Conservation (phyloP, 371 early-diverging fungal species). For the Blakeslea trispora region DNA sequence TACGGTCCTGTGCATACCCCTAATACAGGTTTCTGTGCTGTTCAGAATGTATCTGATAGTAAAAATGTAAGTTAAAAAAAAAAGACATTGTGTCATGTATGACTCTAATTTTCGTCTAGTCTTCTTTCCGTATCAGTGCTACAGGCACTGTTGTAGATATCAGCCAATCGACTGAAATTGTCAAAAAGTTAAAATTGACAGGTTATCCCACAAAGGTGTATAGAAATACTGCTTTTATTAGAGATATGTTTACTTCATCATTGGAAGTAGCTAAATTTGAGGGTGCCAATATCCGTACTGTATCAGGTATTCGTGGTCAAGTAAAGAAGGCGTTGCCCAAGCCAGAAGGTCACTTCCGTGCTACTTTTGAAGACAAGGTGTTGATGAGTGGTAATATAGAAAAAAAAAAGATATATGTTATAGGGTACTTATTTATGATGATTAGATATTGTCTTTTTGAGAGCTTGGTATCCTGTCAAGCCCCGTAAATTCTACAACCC, state of each 20-base stretch:
- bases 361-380: constrained; percentile 99
- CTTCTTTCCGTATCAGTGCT: constrained; percentile 92
- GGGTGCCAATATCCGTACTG: constrained; percentile 95
- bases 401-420: too few relatives aligned
- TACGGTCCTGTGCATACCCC: constrained; percentile 93
- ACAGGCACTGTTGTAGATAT: constrained; percentile 95
- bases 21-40: constrained; percentile 95
- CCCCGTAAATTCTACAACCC: constrained; percentile 95
- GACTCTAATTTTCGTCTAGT: constrained; percentile 19
- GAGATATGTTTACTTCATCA: constrained; percentile 97
- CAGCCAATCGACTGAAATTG: constrained; percentile 86
- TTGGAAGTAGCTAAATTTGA: constrained; percentile 99
- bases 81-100: neutral
- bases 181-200: constrained; percentile 98
- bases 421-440: neutral
- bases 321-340: constrained; percentile 91
- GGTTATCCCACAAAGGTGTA: constrained; percentile 94
- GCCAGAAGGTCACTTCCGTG: constrained; percentile 96
- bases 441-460: constrained; percentile 95
- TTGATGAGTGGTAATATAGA: constrained; percentile 82
- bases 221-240: constrained; percentile 98
- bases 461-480: constrained; percentile 96
- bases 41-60: constrained; percentile 76
- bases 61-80: constrained; percentile 53
- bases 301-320: constrained; percentile 98